Evolutionary conservation across 1,284 basidiomycete genomes (phyloP).

Genomic region (Ustilago crameri): DNA sequence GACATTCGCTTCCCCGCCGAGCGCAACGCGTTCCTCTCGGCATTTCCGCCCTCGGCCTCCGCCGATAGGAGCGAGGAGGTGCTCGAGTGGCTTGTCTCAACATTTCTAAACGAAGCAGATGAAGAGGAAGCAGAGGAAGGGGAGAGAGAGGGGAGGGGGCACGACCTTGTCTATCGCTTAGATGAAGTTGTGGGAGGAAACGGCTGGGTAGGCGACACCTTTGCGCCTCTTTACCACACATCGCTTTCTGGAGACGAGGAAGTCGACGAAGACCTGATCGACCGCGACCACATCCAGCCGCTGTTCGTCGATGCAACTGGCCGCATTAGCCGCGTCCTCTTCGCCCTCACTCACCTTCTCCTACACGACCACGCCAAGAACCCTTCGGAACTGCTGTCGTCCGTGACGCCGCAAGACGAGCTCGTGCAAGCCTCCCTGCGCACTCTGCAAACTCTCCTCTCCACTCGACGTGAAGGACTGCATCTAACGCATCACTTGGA

Average conservation of each 20-base stretch:
- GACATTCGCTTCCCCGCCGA: conserved; percentile 45
- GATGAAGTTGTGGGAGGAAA: background rate
- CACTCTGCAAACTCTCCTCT: conserved; percentile 8
- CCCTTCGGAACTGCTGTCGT: background rate
- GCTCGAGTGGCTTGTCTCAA: background rate
- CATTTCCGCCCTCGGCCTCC: background rate
- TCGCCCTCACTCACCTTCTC: conserved; percentile 17
- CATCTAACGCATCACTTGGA: conserved; percentile 5
- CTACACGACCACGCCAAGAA: background rate
- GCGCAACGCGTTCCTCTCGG: conserved; percentile 13
- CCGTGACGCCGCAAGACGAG: background rate
- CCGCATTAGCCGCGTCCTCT: conserved; percentile 21
- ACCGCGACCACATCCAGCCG: conserved; percentile 27
- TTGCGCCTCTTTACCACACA: conserved; percentile 15
- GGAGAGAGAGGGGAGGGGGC: background rate
- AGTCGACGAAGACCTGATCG: conserved; percentile 28
- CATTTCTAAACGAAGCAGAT: background rate
- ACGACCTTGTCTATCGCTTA: conserved; percentile 5
- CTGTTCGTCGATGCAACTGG: conserved; percentile 28
- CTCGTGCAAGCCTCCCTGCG: conserved; percentile 3
- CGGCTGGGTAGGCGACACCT: background rate
- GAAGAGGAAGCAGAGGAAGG: conserved; percentile 3
- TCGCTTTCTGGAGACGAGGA: background rate
- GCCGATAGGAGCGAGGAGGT: background rate
- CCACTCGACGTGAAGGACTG: background rate